phyloP scores from a whole-genome alignment of 768 basidiomycete genomes.

The Leccinum fibrillosum region DNA sequence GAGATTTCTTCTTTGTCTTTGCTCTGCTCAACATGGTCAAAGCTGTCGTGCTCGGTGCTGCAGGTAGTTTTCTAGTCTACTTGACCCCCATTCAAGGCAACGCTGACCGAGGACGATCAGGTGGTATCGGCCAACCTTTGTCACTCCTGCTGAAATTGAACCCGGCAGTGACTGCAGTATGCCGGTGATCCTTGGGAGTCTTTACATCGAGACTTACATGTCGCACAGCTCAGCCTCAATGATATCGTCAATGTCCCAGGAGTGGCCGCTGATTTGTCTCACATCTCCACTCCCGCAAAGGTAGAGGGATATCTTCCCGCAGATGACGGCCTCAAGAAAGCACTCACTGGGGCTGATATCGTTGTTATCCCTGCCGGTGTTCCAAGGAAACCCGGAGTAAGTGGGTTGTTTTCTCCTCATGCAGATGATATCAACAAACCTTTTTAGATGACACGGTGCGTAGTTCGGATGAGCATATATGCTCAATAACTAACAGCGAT shows the following conservation, averaged over 20 bases:
- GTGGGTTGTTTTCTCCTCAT: slow-evolving; percentile 27
- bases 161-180: slow-evolving; percentile 73
- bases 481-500: slow-evolving; percentile 9
- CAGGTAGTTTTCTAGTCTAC: slow-evolving; percentile 48
- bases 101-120: slow-evolving; percentile 36
- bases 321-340: slow-evolving; percentile 79
- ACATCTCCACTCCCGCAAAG: slow-evolving; percentile 87
- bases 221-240: slow-evolving; percentile 70
- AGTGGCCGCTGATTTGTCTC: slow-evolving; percentile 92
- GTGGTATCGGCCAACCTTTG: slow-evolving; percentile 96
- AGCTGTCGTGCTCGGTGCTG: slow-evolving; percentile 95
- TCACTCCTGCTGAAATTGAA: slow-evolving; percentile 88
- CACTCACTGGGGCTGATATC: slow-evolving; percentile 80
- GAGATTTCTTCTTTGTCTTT: background rate
- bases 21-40: slow-evolving; percentile 41
- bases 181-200: background rate
- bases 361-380: slow-evolving; percentile 97
- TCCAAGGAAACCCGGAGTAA: slow-evolving; percentile 89
- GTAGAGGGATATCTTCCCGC: slow-evolving; percentile 78
- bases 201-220: background rate
- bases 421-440: background rate
- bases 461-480: background rate
- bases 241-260: slow-evolving; percentile 99
- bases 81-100: background rate
- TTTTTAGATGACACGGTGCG: slow-evolving; percentile 50